Conservation (phyloP, 164 flowering plant species). For the Paratinospora sagittata region DNA sequence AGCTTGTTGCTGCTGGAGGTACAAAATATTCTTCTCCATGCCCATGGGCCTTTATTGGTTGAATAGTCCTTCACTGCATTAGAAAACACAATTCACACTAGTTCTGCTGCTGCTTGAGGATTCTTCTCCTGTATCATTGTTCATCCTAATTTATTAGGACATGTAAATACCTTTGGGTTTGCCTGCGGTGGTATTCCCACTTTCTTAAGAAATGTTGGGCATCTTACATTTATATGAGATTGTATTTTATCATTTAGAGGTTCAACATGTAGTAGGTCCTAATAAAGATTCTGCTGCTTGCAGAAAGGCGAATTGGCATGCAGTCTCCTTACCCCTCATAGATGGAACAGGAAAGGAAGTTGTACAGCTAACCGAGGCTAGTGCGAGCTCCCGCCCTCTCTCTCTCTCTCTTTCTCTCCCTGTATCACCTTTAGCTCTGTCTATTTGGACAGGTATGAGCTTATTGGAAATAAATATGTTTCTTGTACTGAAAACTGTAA, state of each 20-base stretch:
- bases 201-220: neutral
- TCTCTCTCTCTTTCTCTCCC: slow-evolving; percentile 10
- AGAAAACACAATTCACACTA: too few relatives aligned
- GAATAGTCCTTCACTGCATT: too few relatives aligned
- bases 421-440: slow-evolving; percentile 20
- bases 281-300: slow-evolving; percentile 18
- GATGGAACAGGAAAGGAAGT: slow-evolving; percentile 33
- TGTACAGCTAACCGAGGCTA: slow-evolving; percentile 90
- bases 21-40: slow-evolving; percentile 9
- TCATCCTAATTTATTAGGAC: too few relatives aligned
- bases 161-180: too few relatives aligned
- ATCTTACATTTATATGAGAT: neutral
- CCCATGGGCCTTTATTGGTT: too few relatives aligned
- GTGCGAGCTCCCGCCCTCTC: slow-evolving; percentile 32
- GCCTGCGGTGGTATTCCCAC: neutral
- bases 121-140: too few relatives aligned
- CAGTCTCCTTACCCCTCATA: slow-evolving; percentile 43
- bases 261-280: slow-evolving; percentile 1
- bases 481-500: slow-evolving; percentile 61
- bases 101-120: too few relatives aligned
- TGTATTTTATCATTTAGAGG: neutral
- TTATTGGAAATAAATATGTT: slow-evolving; percentile 32
- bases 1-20: slow-evolving; percentile 92
- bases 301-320: slow-evolving; percentile 75
- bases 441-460: slow-evolving; percentile 34